A percentile compares a stretch with the other conserved stretches of the same genome.
Evolutionary conservation across 495 filamentous ascomycete species (phyloP).

Genomic region (Thozetella sp.): DNA sequence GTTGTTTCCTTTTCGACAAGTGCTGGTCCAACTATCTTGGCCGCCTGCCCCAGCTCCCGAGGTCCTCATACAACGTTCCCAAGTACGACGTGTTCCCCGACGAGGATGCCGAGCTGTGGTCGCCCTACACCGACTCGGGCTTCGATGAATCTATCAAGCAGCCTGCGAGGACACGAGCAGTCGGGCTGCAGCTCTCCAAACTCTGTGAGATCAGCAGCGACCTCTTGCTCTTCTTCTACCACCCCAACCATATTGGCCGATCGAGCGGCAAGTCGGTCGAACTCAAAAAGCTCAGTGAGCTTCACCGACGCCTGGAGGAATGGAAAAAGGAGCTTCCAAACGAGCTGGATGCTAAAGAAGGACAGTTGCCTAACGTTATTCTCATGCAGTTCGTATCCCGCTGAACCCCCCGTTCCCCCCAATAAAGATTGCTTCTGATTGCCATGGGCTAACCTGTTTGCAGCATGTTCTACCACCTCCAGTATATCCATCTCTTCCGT

Average conservation of each 20-base stretch:
- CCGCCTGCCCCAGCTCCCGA: conserved; percentile 83
- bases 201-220: conserved; percentile 94
- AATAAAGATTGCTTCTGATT: too few relatives aligned
- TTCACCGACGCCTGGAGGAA: conserved; percentile 86
- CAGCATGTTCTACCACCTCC: conserved; percentile 96
- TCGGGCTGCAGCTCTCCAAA: conserved; percentile 78
- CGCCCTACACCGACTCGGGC: conserved; percentile 85
- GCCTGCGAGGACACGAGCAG: conserved; percentile 79
- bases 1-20: conserved; percentile 98
- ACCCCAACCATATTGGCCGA: conserved; percentile 64
- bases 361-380: conserved; percentile 83
- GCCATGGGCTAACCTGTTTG: conserved; percentile 25
- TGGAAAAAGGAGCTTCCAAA: conserved; percentile 87
- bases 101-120: conserved; percentile 86
- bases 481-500: conserved; percentile 96
- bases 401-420: background rate
- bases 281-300: conserved; percentile 87
- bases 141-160: conserved; percentile 69
- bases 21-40: conserved; percentile 99
- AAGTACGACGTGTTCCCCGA: conserved; percentile 90
- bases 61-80: conserved; percentile 74
- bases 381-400: conserved; percentile 88
- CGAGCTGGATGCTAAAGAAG: conserved; percentile 89
- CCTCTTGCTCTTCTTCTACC: conserved; percentile 87
- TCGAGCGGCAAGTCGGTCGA: conserved; percentile 68